phyloP scores from a whole-genome alignment of 2,329 filamentous ascomycete genomes.

The Fusarium coffeatum region DNA sequence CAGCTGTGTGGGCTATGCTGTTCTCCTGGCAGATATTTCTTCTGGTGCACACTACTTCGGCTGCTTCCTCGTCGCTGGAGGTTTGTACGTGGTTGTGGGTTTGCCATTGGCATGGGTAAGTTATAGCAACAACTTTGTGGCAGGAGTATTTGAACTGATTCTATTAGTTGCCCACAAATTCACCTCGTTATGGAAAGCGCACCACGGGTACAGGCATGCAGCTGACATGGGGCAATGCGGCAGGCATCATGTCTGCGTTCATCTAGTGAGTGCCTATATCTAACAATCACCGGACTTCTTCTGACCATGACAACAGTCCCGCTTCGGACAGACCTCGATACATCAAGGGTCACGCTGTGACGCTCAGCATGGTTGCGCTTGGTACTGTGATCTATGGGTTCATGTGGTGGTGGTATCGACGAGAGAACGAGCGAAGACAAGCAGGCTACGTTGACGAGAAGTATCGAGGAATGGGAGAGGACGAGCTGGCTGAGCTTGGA shows the following conservation, averaged over 20 bases:
- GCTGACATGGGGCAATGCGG: conserved; percentile 75
- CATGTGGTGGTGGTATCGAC: conserved; percentile 65
- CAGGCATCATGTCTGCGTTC: conserved; percentile 80
- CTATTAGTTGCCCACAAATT: conserved; percentile 68
- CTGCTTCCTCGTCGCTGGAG: conserved; percentile 80
- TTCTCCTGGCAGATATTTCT: conserved; percentile 70
- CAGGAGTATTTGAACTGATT: conserved; percentile 3
- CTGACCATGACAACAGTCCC: conserved; percentile 52
- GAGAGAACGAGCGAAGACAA: conserved; percentile 60
- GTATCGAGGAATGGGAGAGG: conserved; percentile 57
- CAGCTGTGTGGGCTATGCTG: conserved; percentile 75
- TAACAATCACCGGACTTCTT: neutral
- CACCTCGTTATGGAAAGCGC: conserved; percentile 80
- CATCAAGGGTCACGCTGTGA: conserved; percentile 70
- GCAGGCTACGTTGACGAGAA: conserved; percentile 53
- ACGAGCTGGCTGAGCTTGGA: conserved; percentile 62
- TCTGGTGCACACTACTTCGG: conserved; percentile 77
- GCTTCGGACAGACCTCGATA: conserved; percentile 66
- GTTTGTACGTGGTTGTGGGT: conserved; percentile 72
- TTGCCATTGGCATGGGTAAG: conserved; percentile 66
- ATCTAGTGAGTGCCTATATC: conserved; percentile 58
- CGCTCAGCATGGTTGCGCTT: conserved; percentile 67
- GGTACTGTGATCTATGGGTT: conserved; percentile 64
- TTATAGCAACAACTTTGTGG: neutral
- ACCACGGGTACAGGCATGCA: conserved; percentile 78